Base-by-base conservation (phyloP, 2,329 filamentous ascomycete genomes). In the Colletotrichum noveboracense region DNA sequence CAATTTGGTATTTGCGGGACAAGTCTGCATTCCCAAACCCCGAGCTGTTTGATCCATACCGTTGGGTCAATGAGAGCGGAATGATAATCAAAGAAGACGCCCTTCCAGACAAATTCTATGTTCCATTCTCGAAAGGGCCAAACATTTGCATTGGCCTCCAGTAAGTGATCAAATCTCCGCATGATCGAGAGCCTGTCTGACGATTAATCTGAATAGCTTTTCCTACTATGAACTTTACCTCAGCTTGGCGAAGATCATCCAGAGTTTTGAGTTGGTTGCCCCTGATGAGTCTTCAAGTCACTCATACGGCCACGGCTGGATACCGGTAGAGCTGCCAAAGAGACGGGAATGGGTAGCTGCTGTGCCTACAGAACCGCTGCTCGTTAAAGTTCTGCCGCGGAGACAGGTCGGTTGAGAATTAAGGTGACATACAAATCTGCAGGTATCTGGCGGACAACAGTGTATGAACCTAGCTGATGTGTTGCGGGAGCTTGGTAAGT, bases 1-100 rank as follows among this genome's bases (percentile, higher is more conserved):
- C 80, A 8, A 80, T 81, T 18, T 82, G 80, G 81, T 82, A 82
- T 28, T 74, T 82, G 2, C 78, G 78, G 21, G 80, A 82, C 34
- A 77, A 80, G 58, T 72, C 60, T 26, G 81, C 79, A 1, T 83
- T 80, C 28, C 81, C 80, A 3, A 70, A 58, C 3, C 80, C 81
- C 6, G 60, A 79, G 10, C 18, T 78, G 1, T 83, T 78, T 28
- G 70, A 81, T 38, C 81, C 81, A 5, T 79, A 79, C 34, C 76
- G 81, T 32, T 82, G 80, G 81, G 56, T 82, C 7, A 66, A 75
- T 6, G 38, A 72, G 21, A 71, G 77, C 12, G 74, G 73, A 0
- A 28, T 4, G 5, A 28, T 4, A 1, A 34, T 78, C 12, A 79
- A 62, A 7, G 69, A 78, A 6, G 74, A 80, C 30, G 13, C 38